A percentile compares a stretch with the other conserved stretches of the same genome.
These are phyloP conservation scores for Cladosporium sp. DNA, from an alignment of 2,329 filamentous ascomycete genomes.

Conservation along the genomic window DNA sequence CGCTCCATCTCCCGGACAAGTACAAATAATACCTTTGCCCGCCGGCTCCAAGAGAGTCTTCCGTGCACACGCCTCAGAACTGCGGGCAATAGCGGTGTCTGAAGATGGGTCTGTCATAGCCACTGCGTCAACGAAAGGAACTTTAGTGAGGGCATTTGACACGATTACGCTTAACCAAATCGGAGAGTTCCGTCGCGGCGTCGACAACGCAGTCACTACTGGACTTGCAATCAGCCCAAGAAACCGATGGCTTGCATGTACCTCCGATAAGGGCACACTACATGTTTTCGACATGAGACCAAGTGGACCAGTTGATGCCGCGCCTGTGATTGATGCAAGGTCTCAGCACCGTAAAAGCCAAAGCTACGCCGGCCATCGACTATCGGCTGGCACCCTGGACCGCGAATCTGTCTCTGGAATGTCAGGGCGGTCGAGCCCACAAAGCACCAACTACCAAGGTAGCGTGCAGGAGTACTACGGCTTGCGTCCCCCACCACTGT, in stretches of 20 bases:
- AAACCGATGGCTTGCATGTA: conserved; percentile 77
- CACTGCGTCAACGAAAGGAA: conserved; percentile 90
- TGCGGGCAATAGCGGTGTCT: conserved; percentile 77
- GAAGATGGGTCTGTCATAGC: conserved; percentile 76
- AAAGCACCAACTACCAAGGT: conserved; percentile 24
- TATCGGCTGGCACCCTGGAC: conserved; percentile 19
- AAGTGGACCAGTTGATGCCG: conserved; percentile 37
- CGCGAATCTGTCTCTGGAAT: conserved; percentile 22
- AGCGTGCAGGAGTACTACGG: conserved; percentile 33
- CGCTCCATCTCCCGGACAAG: conserved; percentile 80
- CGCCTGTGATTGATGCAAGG: conserved; percentile 30
- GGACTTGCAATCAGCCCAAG: conserved; percentile 84
- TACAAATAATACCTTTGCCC: conserved; percentile 76
- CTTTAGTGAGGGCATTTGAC: conserved; percentile 79
- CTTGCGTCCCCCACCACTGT: conserved; percentile 26
- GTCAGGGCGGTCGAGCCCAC: conserved; percentile 24
- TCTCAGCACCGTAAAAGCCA: conserved; percentile 19
- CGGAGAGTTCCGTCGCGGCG: conserved; percentile 79
- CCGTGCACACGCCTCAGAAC: conserved; percentile 75
- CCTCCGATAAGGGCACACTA: conserved; percentile 92
- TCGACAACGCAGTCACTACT: conserved; percentile 83
- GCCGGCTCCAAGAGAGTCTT: conserved; percentile 88
- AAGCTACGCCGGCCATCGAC: conserved; percentile 17
- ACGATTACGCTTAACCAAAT: conserved; percentile 76
- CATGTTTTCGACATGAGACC: conserved; percentile 86